These are phyloP conservation scores for Triticum timopheevii DNA, from an alignment of 176 grass and related monocot genomes.

Conservation along the genomic window DNA sequence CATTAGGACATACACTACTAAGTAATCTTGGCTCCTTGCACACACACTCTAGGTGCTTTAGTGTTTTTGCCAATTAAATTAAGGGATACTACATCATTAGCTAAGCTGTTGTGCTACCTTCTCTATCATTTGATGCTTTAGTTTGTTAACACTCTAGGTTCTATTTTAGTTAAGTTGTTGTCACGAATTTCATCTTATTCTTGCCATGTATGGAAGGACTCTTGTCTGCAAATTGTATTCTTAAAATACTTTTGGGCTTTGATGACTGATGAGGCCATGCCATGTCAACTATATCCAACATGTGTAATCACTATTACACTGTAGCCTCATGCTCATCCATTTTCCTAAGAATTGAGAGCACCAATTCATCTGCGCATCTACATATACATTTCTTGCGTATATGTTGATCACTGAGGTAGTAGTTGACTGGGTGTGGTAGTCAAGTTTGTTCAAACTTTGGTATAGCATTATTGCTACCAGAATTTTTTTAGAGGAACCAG, in stretches of 20 bases:
- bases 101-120: constrained; percentile 25
- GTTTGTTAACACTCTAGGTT: background rate
- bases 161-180: background rate
- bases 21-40: constrained; percentile 24
- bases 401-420: background rate
- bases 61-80: constrained; percentile 26
- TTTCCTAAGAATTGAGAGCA: background rate
- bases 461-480: constrained; percentile 21
- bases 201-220: background rate
- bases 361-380: background rate
- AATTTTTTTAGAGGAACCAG: background rate
- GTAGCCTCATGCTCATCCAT: background rate
- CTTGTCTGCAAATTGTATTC: background rate
- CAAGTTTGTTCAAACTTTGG: constrained; percentile 17
- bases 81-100: constrained; percentile 25
- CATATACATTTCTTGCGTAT: background rate
- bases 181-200: background rate
- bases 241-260: background rate
- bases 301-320: background rate
- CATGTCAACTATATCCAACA: background rate
- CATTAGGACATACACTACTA: constrained; percentile 40
- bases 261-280: background rate
- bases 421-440: background rate
- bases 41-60: background rate
- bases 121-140: constrained; percentile 48